Base-by-base conservation (phyloP, 2,329 filamentous ascomycete species). In the Pseudogymnoascus sp. region DNA sequence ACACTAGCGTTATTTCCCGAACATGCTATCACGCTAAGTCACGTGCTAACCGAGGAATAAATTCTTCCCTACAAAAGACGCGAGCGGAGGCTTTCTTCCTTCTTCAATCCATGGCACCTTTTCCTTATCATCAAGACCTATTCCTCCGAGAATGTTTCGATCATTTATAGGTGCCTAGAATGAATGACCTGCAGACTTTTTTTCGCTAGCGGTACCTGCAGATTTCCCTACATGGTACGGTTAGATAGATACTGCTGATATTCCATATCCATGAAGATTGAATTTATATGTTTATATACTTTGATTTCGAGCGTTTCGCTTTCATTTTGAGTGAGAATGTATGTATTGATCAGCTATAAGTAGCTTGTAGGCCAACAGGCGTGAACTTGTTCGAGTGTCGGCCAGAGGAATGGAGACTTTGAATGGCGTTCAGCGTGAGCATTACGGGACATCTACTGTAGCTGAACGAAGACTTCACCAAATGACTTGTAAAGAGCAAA, bases 161-260 rank as follows among this genome's bases (percentile, higher is more conserved):
- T 87, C 93, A 96, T 96, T 95, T 83, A 86, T 78, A 78, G 80
- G 86, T 95, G 93, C 90, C 90, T 76, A 96, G 90, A 96, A 75
- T 75, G 80, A 89, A 78, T 73, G 61, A 70, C 73, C 75, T 79
- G 87, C 89, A 90, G 89, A 88, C 89, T 90, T 90, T 92, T 60
- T 92, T 96, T 92, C 93, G 93, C 93, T 97, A 97, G 90, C 92
- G 86, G 90, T 88, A 88, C 90, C 91, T 92, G 90, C 70, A 60
- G 59, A 78, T 78, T 75, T 76, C 74, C 77, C 76, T 85, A 91
- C 90, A 88, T 89, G 83, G 85, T 88, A 87, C 88, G 83, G 91
- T 93, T 96, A 96, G 92, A 96, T 96, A 96, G 92, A 85, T 85
- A 86, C 87, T 91, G 91, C 88, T 82, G 77, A 96, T 90, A 96